Percentiles rank a stretch among this genome's conserved stretches.
Conservation (phyloP, 1,284 basidiomycete genomes). For the Moniliella sp. region DNA sequence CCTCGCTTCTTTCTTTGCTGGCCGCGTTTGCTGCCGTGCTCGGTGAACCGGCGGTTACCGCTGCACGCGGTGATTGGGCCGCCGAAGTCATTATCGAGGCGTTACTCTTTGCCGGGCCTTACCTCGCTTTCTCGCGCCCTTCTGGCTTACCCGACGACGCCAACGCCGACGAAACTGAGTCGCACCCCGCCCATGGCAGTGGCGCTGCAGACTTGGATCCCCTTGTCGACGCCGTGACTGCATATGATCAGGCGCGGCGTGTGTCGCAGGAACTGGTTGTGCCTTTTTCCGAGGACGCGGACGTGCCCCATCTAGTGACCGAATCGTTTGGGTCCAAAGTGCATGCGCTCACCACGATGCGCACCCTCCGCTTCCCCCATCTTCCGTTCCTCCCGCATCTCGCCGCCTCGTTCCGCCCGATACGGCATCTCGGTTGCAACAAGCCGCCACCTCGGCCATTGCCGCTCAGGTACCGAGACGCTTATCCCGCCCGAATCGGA, state of each 20-base stretch:
- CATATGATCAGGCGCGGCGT: slow-evolving; percentile 14
- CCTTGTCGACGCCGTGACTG: slow-evolving; percentile 13
- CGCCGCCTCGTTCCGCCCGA: too few species aligned
- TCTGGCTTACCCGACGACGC: neutral
- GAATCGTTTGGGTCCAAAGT: too few species aligned
- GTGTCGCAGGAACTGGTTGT: slow-evolving; percentile 11
- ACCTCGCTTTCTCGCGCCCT: slow-evolving; percentile 5
- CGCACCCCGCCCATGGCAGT: slow-evolving; percentile 1
- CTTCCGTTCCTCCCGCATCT: too few species aligned
- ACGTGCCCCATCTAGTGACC: too few species aligned
- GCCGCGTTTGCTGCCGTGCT: slow-evolving; percentile 61
- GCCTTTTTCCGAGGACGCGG: slow-evolving; percentile 4
- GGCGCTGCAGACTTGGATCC: slow-evolving; percentile 12
- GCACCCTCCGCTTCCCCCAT: too few species aligned
- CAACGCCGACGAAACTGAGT: slow-evolving; percentile 2
- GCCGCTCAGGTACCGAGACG: too few species aligned
- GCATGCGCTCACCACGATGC: too few species aligned
- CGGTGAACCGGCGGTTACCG: slow-evolving; percentile 70
- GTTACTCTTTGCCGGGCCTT: slow-evolving; percentile 35
- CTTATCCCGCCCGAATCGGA: neutral
- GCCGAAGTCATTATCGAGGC: slow-evolving; percentile 69
- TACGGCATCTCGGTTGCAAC: too few species aligned
- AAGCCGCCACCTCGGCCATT: too few species aligned
- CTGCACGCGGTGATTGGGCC: slow-evolving; percentile 60
- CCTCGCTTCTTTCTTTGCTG: slow-evolving; percentile 55